phyloP scores from a whole-genome alignment of 176 grass and related monocot species.

The Thinopyrum elongatum region DNA sequence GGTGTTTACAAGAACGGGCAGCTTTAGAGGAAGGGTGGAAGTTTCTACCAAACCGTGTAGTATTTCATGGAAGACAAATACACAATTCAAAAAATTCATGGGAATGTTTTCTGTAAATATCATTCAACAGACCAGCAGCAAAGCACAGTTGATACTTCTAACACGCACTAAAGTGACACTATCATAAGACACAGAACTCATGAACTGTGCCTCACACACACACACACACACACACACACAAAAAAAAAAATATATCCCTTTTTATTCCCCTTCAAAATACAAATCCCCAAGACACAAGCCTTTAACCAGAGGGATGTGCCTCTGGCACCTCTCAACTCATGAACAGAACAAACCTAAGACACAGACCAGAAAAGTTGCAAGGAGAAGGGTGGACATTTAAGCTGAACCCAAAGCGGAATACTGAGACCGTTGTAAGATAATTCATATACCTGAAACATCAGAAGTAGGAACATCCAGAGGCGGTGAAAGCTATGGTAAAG shows the following conservation, averaged over 20 bases:
- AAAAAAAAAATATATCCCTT: too few species aligned
- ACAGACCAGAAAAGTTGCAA: background rate
- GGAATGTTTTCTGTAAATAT: background rate
- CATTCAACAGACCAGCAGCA: background rate
- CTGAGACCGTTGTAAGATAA: background rate
- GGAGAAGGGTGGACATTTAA: background rate
- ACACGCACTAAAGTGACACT: background rate
- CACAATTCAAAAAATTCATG: background rate
- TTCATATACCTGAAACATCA: conserved; percentile 88
- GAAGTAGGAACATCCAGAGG: conserved; percentile 93
- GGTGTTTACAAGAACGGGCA: background rate
- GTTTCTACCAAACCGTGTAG: background rate
- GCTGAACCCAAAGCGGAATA: conserved; percentile 2
- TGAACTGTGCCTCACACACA: too few species aligned
- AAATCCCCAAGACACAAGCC: background rate
- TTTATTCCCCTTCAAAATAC: background rate
- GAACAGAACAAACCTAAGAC: background rate
- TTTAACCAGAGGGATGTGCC: background rate
- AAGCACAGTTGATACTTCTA: background rate
- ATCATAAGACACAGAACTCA: too few species aligned
- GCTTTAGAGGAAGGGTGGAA: background rate
- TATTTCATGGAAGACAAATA: background rate
- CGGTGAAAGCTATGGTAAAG: conserved; percentile 98
- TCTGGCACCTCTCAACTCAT: background rate
- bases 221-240: too few species aligned